Evolutionary conservation across 2,329 filamentous ascomycete genomes (phyloP).

Genomic region (Paraphoma sp.): DNA sequence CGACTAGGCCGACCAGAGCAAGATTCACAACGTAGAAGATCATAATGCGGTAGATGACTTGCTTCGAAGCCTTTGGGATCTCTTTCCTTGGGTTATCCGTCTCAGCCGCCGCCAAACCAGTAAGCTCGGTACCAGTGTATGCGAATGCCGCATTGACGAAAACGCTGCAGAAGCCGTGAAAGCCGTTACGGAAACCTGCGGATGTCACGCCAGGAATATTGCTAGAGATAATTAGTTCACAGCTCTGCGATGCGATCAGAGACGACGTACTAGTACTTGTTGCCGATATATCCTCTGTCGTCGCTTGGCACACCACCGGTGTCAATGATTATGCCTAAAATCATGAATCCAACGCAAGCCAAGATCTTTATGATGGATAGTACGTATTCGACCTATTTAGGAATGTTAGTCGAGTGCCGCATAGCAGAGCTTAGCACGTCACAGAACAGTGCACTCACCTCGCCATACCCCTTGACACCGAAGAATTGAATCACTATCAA

Average conservation of each 20-base stretch:
- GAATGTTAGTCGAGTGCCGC: too few species aligned
- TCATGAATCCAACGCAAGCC: constrained; percentile 86
- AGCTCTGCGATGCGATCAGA: too few species aligned
- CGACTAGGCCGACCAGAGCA: constrained; percentile 79
- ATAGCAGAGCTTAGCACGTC: too few species aligned
- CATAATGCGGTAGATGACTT: constrained; percentile 84
- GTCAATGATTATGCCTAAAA: constrained; percentile 86
- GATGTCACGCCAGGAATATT: too few species aligned
- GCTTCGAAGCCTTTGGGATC: constrained; percentile 87
- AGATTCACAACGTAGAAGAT: constrained; percentile 86
- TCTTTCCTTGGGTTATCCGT: constrained; percentile 82
- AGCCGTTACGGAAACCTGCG: constrained; percentile 85
- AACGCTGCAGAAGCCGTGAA: constrained; percentile 81
- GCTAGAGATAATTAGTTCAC: too few species aligned
- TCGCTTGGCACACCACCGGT: constrained; percentile 66
- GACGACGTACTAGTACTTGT: constrained; percentile 70
- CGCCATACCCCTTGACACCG: constrained; percentile 86
- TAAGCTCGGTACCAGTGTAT: constrained; percentile 78
- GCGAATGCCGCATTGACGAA: constrained; percentile 79
- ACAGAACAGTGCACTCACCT: constrained; percentile 45
- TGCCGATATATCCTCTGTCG: constrained; percentile 76
- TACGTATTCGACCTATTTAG: constrained; percentile 72
- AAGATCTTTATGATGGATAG: constrained; percentile 87
- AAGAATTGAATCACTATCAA: constrained; percentile 76
- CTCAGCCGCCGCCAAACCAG: constrained; percentile 80